These are phyloP conservation scores for Beauveria medogensis DNA, from an alignment of 2,329 filamentous ascomycete species.

Conservation along the genomic window DNA sequence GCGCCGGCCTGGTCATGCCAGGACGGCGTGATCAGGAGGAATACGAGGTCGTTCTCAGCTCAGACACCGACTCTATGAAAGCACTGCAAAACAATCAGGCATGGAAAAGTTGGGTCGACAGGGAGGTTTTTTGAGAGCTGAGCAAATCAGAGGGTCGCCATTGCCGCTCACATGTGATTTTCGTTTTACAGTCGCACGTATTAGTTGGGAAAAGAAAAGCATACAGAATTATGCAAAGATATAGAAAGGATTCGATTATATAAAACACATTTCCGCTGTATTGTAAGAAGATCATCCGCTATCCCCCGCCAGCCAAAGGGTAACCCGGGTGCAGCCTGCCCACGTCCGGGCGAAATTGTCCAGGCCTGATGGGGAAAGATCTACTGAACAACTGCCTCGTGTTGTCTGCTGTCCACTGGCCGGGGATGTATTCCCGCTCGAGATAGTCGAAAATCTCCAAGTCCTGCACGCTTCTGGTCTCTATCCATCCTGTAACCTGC, in stretches of 20 bases:
- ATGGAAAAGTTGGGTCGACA: conserved; percentile 23
- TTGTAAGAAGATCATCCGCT: neutral
- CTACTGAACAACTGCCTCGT: neutral
- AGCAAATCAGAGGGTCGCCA: neutral
- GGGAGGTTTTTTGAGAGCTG: neutral
- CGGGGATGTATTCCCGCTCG: neutral
- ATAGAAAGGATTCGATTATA: neutral
- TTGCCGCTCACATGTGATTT: too few relatives aligned
- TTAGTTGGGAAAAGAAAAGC: neutral
- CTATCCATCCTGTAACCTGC: neutral
- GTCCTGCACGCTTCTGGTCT: neutral
- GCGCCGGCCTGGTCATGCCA: conserved; percentile 25
- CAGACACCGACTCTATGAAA: conserved; percentile 23
- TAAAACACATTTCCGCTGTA: neutral
- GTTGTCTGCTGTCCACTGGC: neutral
- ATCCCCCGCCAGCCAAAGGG: neutral
- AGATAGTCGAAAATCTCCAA: neutral
- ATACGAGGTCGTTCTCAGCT: conserved; percentile 25
- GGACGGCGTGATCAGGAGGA: conserved; percentile 16
- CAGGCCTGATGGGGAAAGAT: neutral
- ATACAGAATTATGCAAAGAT: too few relatives aligned
- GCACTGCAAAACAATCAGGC: conserved; percentile 17
- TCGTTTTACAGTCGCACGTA: neutral
- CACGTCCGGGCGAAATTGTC: neutral
- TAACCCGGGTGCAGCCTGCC: neutral